Percentiles rank a stretch among this genome's conserved stretches.
Evolutionary conservation across 805 yeast species (phyloP).

Genomic region (Sugiyamaella lignohabitans): DNA sequence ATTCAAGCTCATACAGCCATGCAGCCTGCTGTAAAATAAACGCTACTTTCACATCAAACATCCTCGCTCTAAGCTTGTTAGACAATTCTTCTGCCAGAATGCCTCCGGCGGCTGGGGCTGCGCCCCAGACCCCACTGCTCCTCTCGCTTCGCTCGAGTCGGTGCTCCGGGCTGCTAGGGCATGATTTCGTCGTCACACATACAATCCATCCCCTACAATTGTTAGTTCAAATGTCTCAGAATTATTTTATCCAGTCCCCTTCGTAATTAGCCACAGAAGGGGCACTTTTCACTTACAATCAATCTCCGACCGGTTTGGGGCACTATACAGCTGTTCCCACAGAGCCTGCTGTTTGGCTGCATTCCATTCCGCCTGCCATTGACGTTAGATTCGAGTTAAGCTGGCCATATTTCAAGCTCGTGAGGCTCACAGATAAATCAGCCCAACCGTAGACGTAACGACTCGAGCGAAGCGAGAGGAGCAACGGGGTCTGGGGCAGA

Average conservation of each 20-base stretch:
- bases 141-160: too few species aligned
- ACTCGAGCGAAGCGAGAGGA: too few species aligned
- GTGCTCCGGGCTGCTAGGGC: too few species aligned
- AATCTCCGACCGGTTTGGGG: conserved; percentile 29
- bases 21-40: conserved; percentile 38
- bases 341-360: conserved; percentile 28
- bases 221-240: not conserved
- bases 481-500: too few species aligned
- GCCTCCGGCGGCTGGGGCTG: too few species aligned
- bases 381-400: not conserved
- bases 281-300: conserved; percentile 27
- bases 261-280: too few species aligned
- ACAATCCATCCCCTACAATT: conserved; percentile 13
- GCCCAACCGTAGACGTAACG: too few species aligned
- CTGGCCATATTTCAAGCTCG: too few species aligned
- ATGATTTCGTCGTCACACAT: conserved; percentile 2
- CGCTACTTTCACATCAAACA: conserved; percentile 33
- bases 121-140: too few species aligned
- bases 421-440: too few species aligned
- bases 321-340: conserved; percentile 32
- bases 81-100: not conserved
- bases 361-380: conserved; percentile 28
- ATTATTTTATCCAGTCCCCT: not conserved
- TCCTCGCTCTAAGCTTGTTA: conserved; percentile 24
- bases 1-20: conserved; percentile 37